Conservation (phyloP, 805 yeast species). For the Metschnikowia baotianmanensis region DNA sequence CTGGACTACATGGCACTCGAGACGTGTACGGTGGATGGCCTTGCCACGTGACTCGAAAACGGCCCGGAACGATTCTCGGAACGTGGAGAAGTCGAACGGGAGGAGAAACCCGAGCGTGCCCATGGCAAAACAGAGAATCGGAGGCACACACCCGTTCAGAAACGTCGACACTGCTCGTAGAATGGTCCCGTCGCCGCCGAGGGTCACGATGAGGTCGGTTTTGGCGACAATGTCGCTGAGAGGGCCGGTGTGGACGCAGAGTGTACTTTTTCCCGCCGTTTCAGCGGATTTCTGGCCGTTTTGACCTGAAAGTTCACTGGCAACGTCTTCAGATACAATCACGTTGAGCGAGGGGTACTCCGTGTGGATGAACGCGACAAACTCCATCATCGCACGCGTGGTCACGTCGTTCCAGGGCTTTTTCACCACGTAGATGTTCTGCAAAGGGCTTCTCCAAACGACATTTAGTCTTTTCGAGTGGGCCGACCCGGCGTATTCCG, state of each 20-base stretch:
- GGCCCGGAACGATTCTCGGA: conserved; percentile 55
- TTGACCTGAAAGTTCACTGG: conserved; percentile 54
- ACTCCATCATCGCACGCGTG: conserved; percentile 59
- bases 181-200: conserved; percentile 98
- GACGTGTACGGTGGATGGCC: conserved; percentile 72
- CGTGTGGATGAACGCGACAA: conserved; percentile 58
- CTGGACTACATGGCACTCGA: conserved; percentile 69
- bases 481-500: conserved; percentile 54
- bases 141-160: conserved; percentile 74
- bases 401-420: conserved; percentile 77
- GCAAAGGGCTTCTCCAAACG: conserved; percentile 69
- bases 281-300: not conserved
- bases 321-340: conserved; percentile 71
- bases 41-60: conserved; percentile 69
- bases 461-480: conserved; percentile 62
- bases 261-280: not conserved
- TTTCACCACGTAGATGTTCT: conserved; percentile 76
- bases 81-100: conserved; percentile 76
- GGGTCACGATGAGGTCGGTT: conserved; percentile 77
- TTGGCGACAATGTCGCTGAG: conserved; percentile 54
- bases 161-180: conserved; percentile 79
- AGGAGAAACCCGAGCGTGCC: conserved; percentile 89
- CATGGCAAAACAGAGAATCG: conserved; percentile 81
- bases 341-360: conserved; percentile 72
- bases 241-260: conserved; percentile 54